Base-by-base conservation (phyloP, 352 stramenopile genomes). In the Phytophthora hibernalis region DNA sequence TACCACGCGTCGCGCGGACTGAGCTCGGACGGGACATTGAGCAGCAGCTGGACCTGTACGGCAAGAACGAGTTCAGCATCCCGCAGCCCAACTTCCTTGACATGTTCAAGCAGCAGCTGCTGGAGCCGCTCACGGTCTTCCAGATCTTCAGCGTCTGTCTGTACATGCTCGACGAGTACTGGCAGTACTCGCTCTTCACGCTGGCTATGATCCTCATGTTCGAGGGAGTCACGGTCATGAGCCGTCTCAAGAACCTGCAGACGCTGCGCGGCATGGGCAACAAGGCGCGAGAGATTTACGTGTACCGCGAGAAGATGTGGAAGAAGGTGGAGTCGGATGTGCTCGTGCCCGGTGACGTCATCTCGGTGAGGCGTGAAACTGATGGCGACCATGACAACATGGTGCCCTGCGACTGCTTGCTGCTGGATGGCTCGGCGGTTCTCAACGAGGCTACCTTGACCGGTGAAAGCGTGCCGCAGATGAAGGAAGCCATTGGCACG, bases 131-230 rank as follows among this genome's bases (percentile, higher is more conserved):
- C 42, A 99, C 98, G 57, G 85, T 99, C 1, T 99, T 99, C 76
- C 98, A 99, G 87, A 84, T 99, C 51, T 97, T 99, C 50, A 99
- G 97, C 70, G 96, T 99, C 16, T 84, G 96, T 22, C 79, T 99
- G 21, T 99, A 98, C 91, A 98, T 95, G 80, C 82, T 99, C 13
- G 98, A 99, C 79, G 98, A 99, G 76, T 99, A 99, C 84, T 99
- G 97, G 97, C 97, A 99, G 78, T 99, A 99, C 82, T 97, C 95
- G 28, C 79, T 99, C n/a, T 99, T 99, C 66, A 99, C 98, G 44
- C 82, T 99, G 11, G 82, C 88, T 40, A 99, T 99, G 83, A 95
- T 99, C 50, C 72, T 99, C 50, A 89, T 99, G 74, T 99, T 99
- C 64, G 98, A 99, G 72, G 92, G 87, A 26, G 97, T 98, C 12